These are phyloP conservation scores for Thielaviopsis populi DNA, from an alignment of 2,329 filamentous ascomycete genomes.

Conservation along the genomic window DNA sequence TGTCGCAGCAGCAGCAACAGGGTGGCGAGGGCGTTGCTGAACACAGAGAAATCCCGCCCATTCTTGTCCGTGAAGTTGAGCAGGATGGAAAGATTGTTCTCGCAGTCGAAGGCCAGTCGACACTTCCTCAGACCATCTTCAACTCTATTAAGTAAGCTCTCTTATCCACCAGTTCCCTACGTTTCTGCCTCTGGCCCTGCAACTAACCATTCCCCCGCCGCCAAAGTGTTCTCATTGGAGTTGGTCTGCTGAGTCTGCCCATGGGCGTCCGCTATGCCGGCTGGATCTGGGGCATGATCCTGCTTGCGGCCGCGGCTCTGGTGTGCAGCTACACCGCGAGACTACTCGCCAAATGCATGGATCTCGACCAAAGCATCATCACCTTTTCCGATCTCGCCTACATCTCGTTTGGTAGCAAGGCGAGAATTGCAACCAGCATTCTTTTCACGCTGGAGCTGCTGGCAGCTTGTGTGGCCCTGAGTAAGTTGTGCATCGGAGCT, in stretches of 20 bases:
- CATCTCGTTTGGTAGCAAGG: conserved; percentile 71
- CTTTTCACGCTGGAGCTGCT: conserved; percentile 80
- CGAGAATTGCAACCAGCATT: conserved; percentile 66
- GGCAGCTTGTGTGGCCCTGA: conserved; percentile 71
- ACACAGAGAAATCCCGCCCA: conserved; percentile 51
- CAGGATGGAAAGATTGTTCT: conserved; percentile 75
- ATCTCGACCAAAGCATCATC: conserved; percentile 69
- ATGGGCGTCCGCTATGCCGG: conserved; percentile 77
- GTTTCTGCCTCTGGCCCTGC: background rate
- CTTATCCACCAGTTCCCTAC: background rate
- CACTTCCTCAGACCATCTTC: conserved; percentile 85
- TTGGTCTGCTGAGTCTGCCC: conserved; percentile 77
- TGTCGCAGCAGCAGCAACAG: conserved; percentile 21
- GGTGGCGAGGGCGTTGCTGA: conserved; percentile 20
- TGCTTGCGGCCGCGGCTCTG: conserved; percentile 57
- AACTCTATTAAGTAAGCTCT: conserved; percentile 65
- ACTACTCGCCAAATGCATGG: conserved; percentile 73
- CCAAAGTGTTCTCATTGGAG: conserved; percentile 62
- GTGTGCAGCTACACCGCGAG: conserved; percentile 77
- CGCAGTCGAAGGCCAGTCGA: conserved; percentile 84
- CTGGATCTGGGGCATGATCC: conserved; percentile 67
- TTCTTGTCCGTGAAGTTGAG: conserved; percentile 79
- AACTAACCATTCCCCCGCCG: conserved; percentile 16
- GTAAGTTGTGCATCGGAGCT: conserved; percentile 6
- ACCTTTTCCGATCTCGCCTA: conserved; percentile 91